Evolutionary conservation across 805 yeast genomes (phyloP).

Genomic region (Lachancea sp.): DNA sequence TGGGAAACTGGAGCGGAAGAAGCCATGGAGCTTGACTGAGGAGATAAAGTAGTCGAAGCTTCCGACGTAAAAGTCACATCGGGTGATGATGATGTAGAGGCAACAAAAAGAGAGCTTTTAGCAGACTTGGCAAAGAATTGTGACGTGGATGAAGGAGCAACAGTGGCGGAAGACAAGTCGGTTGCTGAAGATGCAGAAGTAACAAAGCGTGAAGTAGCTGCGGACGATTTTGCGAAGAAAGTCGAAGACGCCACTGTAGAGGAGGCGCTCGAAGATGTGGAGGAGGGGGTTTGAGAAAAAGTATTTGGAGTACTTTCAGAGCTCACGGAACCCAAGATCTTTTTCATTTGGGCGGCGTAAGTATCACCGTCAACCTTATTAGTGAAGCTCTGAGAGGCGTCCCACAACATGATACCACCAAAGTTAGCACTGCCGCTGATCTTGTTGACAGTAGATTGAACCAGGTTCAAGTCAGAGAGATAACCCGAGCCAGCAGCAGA

Average conservation of each 20-base stretch:
- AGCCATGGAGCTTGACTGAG: conserved; percentile 4
- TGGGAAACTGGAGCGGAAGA: conserved; percentile 7
- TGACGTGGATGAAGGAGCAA: conserved; percentile 1
- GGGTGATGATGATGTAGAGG: background rate
- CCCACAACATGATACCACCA: conserved; percentile 92
- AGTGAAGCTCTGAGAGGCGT: conserved; percentile 68
- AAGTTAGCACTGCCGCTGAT: conserved; percentile 64
- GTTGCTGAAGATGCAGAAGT: conserved; percentile 6
- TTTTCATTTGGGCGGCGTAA: conserved; percentile 41
- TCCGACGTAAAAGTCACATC: background rate
- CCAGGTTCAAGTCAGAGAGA: conserved; percentile 39
- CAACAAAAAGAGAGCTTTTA: background rate
- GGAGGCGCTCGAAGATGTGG: conserved; percentile 11
- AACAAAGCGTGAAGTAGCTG: conserved; percentile 10
- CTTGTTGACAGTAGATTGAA: conserved; percentile 52
- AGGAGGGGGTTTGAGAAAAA: conserved; percentile 8
- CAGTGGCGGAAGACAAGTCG: background rate
- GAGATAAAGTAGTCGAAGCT: background rate
- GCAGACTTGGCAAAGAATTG: background rate
- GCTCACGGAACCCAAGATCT: conserved; percentile 27
- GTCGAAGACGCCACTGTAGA: background rate
- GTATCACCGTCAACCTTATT: conserved; percentile 39
- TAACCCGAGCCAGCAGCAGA: conserved; percentile 59
- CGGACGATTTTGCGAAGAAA: background rate
- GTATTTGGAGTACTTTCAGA: conserved; percentile 15